These are phyloP conservation scores for Colletotrichum chlorophyti DNA, from an alignment of 2,329 filamentous ascomycete genomes.

Conservation along the genomic window DNA sequence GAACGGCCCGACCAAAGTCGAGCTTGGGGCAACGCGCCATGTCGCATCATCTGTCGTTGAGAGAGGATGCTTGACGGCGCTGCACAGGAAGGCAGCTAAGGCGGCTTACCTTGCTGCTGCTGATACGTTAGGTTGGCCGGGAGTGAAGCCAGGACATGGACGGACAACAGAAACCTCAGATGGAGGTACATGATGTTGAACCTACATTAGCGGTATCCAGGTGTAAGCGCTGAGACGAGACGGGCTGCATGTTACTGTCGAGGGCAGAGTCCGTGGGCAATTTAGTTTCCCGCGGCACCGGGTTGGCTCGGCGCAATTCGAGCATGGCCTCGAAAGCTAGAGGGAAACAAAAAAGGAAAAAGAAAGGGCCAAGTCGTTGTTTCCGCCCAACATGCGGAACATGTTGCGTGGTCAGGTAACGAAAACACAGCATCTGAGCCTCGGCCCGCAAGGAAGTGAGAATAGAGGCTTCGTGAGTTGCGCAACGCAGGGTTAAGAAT, in stretches of 20 bases:
- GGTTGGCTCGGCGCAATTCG: constrained; percentile 13
- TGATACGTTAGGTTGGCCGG: constrained; percentile 16
- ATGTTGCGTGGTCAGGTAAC: too few relatives aligned
- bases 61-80: neutral
- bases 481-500: too few relatives aligned
- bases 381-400: neutral
- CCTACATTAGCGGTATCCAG: neutral
- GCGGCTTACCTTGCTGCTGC: constrained; percentile 7
- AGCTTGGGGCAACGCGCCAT: constrained; percentile 14
- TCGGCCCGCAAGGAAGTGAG: neutral
- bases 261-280: constrained; percentile 11
- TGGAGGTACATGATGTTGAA: neutral
- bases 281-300: constrained; percentile 10
- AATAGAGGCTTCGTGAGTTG: too few relatives aligned
- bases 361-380: neutral
- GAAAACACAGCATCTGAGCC: neutral
- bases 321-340: too few relatives aligned
- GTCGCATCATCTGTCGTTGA: constrained; percentile 20
- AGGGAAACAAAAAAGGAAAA: neutral
- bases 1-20: constrained; percentile 16
- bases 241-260: constrained; percentile 2
- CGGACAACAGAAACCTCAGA: too few relatives aligned
- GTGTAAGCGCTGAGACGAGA: constrained; percentile 18
- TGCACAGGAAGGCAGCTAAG: constrained; percentile 14
- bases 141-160: constrained; percentile 1